Evolutionary conservation across 164 flowering plant species (phyloP).

Genomic region (Taxillus chinensis): DNA sequence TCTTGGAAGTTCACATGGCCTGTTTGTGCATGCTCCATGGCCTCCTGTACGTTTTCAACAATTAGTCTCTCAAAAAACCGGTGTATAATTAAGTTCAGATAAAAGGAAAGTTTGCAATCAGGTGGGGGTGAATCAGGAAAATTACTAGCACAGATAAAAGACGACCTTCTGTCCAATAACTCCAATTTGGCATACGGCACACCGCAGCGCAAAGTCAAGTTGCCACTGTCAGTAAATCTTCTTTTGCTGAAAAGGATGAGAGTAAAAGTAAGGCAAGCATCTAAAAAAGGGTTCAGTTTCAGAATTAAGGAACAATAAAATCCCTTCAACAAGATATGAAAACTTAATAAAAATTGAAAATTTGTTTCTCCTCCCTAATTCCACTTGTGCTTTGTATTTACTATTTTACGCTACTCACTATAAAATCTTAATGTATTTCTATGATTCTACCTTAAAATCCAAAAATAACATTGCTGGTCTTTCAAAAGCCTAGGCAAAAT

Average conservation of each 20-base stretch:
- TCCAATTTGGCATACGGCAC: slow-evolving; percentile 98
- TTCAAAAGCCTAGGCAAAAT: slow-evolving; percentile 61
- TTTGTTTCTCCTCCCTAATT: no score
- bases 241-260: slow-evolving; percentile 44
- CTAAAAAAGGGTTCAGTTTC: not conserved
- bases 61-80: not conserved
- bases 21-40: slow-evolving; percentile 88
- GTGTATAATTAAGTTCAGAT: not conserved
- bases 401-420: no score
- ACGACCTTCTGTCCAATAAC: slow-evolving; percentile 80
- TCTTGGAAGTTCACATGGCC: slow-evolving; percentile 96
- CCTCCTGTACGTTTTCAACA: slow-evolving; percentile 49
- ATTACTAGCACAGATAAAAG: not conserved
- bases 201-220: slow-evolving; percentile 91
- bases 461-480: slow-evolving; percentile 69
- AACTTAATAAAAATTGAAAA: no score
- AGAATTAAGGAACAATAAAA: no score
- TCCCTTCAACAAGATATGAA: no score
- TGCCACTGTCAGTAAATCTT: slow-evolving; percentile 74
- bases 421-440: no score
- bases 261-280: not conserved
- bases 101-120: not conserved
- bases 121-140: no score
- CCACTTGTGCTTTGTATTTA: no score
- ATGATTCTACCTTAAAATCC: no score